Conservation (phyloP, 148 eudicot genomes). For the Fallopia convolvulus region DNA sequence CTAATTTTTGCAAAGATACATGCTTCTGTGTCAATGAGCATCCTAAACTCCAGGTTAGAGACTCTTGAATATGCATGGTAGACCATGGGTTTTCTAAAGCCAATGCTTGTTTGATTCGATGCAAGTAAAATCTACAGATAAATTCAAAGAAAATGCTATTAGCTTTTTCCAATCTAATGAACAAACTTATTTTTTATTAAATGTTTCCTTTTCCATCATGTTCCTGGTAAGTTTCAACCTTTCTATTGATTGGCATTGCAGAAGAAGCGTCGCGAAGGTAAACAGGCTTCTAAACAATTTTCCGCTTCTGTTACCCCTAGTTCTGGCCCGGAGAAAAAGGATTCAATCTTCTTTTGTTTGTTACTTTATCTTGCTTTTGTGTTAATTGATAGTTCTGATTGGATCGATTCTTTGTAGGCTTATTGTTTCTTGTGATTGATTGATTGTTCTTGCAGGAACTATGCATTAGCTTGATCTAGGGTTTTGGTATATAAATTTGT, state of each 20-base stretch:
- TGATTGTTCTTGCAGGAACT: background rate
- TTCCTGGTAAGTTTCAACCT: too few relatives aligned
- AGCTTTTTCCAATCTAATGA: too few relatives aligned
- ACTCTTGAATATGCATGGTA: background rate
- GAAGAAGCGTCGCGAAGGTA: slow-evolving; percentile 74
- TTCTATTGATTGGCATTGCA: slow-evolving; percentile 17
- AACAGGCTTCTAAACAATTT: slow-evolving; percentile 20
- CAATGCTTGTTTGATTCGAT: too few relatives aligned
- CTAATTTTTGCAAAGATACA: slow-evolving; percentile 72
- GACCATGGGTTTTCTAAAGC: too few relatives aligned
- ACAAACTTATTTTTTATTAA: too few relatives aligned
- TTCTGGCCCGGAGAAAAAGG: slow-evolving; percentile 3
- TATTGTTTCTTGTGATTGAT: background rate
- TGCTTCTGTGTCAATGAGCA: slow-evolving; percentile 78
- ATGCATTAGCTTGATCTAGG: background rate
- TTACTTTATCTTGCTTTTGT: background rate
- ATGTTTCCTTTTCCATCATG: too few relatives aligned
- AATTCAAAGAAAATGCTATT: too few relatives aligned
- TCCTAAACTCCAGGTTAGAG: slow-evolving; percentile 63
- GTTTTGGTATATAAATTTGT: background rate
- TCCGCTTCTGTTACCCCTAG: slow-evolving; percentile 13
- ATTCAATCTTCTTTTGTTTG: background rate
- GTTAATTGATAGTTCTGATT: background rate
- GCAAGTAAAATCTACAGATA: too few relatives aligned
- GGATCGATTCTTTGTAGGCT: background rate